These are phyloP conservation scores for Plicaturopsis crispa DNA, from an alignment of 768 basidiomycete species.

Conservation along the genomic window DNA sequence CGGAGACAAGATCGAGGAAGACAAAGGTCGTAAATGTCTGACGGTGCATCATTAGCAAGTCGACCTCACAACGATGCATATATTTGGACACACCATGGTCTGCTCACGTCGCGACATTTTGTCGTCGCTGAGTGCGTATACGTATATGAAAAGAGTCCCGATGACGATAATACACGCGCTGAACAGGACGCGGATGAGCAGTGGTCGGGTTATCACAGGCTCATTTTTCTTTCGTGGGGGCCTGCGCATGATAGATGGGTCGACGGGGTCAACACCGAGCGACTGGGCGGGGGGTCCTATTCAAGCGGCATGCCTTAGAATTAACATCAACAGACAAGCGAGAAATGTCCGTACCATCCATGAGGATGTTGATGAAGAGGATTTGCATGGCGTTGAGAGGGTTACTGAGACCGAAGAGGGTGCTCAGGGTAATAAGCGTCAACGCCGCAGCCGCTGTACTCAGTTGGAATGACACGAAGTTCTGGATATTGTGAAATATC, in stretches of 20 bases:
- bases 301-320: constrained; percentile 2
- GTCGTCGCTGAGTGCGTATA: constrained; percentile 76
- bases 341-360: constrained; percentile 65
- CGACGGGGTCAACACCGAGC: constrained; percentile 93
- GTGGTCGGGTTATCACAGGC: constrained; percentile 68
- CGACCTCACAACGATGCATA: background rate
- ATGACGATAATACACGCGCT: constrained; percentile 87
- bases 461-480: constrained; percentile 94
- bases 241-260: constrained; percentile 85
- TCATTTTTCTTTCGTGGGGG: constrained; percentile 93
- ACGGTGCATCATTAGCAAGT: constrained; percentile 4
- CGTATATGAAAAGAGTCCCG: constrained; percentile 84
- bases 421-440: constrained; percentile 91
- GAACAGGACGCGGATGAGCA: constrained; percentile 82
- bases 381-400: constrained; percentile 99
- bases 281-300: constrained; percentile 91
- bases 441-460: constrained; percentile 96
- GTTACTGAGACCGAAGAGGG: constrained; percentile 82
- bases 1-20: constrained; percentile 93
- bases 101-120: constrained; percentile 83
- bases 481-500: constrained; percentile 98
- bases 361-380: constrained; percentile 97
- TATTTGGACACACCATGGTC: constrained; percentile 70
- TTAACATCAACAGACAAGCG: constrained; percentile 2
- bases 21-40: constrained; percentile 98